These are phyloP conservation scores for Suhomyces coccinellae DNA, from an alignment of 1,139 yeast genomes.

Conservation along the genomic window DNA sequence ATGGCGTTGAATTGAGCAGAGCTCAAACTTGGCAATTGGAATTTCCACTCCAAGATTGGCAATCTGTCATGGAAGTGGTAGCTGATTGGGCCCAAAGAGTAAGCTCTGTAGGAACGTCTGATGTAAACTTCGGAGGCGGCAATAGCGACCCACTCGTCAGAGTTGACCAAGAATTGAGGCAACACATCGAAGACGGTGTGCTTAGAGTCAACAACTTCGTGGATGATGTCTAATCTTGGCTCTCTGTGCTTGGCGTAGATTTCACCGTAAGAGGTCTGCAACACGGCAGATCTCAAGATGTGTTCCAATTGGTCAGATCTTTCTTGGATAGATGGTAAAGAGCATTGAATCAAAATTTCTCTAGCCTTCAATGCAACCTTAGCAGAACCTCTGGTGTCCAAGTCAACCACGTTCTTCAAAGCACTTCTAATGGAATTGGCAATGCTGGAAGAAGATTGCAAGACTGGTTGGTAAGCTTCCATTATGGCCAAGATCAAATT, in stretches of 20 bases:
- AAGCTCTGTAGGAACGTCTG: conserved; percentile 96
- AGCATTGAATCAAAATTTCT: conserved; percentile 93
- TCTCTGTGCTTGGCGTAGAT: conserved; percentile 71
- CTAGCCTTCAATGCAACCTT: conserved; percentile 96
- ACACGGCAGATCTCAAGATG: conserved; percentile 87
- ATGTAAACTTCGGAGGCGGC: conserved; percentile 97
- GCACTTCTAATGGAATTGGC: conserved; percentile 71
- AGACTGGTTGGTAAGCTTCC: conserved; percentile 74
- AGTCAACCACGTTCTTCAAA: conserved; percentile 76
- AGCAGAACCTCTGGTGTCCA: conserved; percentile 86
- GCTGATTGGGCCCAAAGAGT: conserved; percentile 74
- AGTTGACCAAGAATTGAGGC: conserved; percentile 81
- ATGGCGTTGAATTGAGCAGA: conserved; percentile 69
- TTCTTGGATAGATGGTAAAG: conserved; percentile 93
- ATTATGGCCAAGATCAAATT: conserved; percentile 84
- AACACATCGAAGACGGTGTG: conserved; percentile 95
- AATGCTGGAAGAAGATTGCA: conserved; percentile 65
- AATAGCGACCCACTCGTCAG: conserved; percentile 85
- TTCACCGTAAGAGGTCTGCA: conserved; percentile 87
- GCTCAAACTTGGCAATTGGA: conserved; percentile 75
- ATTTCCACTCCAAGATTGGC: conserved; percentile 85
- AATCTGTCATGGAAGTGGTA: conserved; percentile 61
- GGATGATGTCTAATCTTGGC: conserved; percentile 78
- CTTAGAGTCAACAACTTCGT: conserved; percentile 93
- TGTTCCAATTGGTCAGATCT: conserved; percentile 97